Base-by-base conservation (phyloP, 306 rosid genomes). In the Gastrolobium villosum region DNA sequence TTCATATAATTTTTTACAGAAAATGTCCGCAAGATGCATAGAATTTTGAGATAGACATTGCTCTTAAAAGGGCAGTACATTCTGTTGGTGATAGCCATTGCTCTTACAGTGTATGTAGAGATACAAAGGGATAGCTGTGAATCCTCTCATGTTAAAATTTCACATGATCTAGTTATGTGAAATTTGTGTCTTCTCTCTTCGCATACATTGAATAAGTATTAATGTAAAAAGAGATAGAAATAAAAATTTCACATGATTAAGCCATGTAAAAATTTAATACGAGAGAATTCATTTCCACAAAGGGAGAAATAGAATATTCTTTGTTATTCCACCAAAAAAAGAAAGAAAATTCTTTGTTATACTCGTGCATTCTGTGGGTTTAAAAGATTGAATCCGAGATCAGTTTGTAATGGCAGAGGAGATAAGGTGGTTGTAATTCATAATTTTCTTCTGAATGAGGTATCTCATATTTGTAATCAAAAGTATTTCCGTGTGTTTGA, bases 51-150 rank as follows among this genome's bases (percentile, higher is more conserved):
- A n/a, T n/a, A n/a, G n/a, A n/a, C n/a, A n/a, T n/a, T n/a, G n/a
- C n/a, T n/a, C n/a, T n/a, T n/a, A n/a, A n/a, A n/a, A n/a, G n/a
- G n/a, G n/a, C 26, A n/a, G 57, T 30, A 32, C 39, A 53, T 44
- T 60, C 26, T 44, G 10, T 20, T 65, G 43, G 26, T 37, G 54
- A 52, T 34, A 63, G 31, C 53, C 78, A 57, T 6, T 45, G 61
- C 50, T 45, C 37, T 65, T 49, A 50, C 61, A 40, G 61, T 81
- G 78, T 69, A 43, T 84, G 92, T 88, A 90, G 89, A 87, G 89
- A 87, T 84, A 86, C 70, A 78, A 53, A 84, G 77, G 81, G 26
- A 45, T 35, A 45, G 1, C 0, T 20, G 26, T 20, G 26, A 1
- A 20, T 20, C 1, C 26, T 20, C 26, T 20, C 26, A 1, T 20